Evolutionary conservation across 441 rosid species (phyloP), one percentile per base, ranked within the genome.

Genomic region (Iberis amara): DNA sequence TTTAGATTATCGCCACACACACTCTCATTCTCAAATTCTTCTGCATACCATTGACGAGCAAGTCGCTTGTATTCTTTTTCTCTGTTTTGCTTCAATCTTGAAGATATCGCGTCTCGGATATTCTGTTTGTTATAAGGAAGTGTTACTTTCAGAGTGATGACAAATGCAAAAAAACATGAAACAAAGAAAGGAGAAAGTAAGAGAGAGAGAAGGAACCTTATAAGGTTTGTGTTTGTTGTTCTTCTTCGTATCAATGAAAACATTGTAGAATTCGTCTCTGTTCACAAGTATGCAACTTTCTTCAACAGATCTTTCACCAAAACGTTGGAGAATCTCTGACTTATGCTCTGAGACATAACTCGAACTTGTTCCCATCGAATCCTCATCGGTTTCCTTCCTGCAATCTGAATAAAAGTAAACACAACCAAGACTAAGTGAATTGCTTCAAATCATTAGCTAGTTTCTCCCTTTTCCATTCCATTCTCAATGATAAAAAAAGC

Each of bases 281-380:
- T 71, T 73, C 38, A 85, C 81, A 31, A 85, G 27, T 26, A 88
- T 66, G 66, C 96, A 85, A 28, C 78, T 74, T 59, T 81, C 91
- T 57, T 85, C 91, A 13, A 78, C 74, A 58, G 67, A 63, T 45
- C 55, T 43, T 61, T 57, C 64, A 53, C 58, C 64, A 39, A 62
- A 48, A 31, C 39, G 55, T 50, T 76, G 64, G 23, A 74, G 48
- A 52, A 53, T 52, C 65, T 69, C 65, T 11, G 36, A 8, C 8
- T 62, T 76, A 47, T 65, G 60, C 24, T 63, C 62, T 40, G 58
- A 13, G 53, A 18, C 56, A 57, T 40, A 47, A 39, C 21, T 68
- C 10, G n/a, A 47, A 47, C 51, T 52, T 18, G 60, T 46, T 39
- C 49, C 64, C 6, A 35, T 38, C 4, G 56, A 11, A 11, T 65